Conservation (phyloP, 345 rosid genomes). For the Psidium friedrichsthalianum region DNA sequence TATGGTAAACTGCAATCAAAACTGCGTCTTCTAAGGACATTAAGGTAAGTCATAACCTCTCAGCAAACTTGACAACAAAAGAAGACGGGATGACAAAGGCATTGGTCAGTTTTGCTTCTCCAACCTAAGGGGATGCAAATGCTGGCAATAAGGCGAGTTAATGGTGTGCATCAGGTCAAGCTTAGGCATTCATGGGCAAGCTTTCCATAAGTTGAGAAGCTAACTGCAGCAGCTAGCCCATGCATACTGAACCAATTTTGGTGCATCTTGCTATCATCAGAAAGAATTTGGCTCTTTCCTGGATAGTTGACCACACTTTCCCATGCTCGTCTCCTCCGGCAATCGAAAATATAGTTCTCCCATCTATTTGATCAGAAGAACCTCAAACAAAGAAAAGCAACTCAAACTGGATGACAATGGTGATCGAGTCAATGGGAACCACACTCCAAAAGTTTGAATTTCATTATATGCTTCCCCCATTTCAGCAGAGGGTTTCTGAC, state of each 20-base stretch:
- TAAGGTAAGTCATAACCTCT: not conserved
- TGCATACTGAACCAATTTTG: not conserved
- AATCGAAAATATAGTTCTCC: not conserved
- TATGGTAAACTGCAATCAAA: not conserved
- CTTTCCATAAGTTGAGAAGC: not conserved
- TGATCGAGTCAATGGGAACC: not conserved
- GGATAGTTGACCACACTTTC: not conserved
- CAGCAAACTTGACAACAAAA: not conserved
- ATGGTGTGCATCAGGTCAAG: not conserved
- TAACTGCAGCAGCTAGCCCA: not conserved
- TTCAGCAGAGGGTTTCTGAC: not conserved
- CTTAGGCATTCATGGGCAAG: not conserved
- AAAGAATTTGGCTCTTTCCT: not conserved
- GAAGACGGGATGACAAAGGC: not conserved
- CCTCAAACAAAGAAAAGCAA: not conserved
- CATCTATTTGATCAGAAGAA: not conserved
- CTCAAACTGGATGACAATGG: not conserved
- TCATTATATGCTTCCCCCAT: not conserved
- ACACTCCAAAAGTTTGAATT: not conserved
- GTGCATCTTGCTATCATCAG: not conserved
- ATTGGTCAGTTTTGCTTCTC: not conserved
- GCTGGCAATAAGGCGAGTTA: not conserved
- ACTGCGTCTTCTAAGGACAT: not conserved
- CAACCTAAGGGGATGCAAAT: not conserved
- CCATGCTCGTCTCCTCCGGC: not conserved